Percentiles rank a stretch among this genome's conserved stretches.
phyloP scores from a whole-genome alignment of 1,284 basidiomycete genomes.

The Cryptococcus deneoformans region DNA sequence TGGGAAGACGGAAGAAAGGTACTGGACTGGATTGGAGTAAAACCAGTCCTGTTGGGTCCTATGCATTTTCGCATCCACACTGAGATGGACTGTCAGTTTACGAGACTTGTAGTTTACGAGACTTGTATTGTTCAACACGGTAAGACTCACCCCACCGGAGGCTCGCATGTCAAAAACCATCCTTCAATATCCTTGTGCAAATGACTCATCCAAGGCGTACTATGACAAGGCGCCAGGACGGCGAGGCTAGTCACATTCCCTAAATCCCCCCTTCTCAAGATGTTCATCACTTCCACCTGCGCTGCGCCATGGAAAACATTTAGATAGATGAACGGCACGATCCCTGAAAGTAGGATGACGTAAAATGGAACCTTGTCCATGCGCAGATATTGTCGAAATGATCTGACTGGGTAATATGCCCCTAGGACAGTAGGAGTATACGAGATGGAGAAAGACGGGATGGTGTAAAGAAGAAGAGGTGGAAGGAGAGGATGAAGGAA shows the following conservation, averaged over 20 bases:
- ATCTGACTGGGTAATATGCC: conserved; percentile 5
- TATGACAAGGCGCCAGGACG: conserved; percentile 95
- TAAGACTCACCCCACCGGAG: conserved; percentile 66
- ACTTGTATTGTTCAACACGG: too few relatives aligned
- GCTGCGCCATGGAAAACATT: conserved; percentile 69
- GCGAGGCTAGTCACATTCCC: conserved; percentile 58
- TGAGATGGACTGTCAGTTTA: not conserved
- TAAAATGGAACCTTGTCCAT: conserved; percentile 45
- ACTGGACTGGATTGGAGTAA: conserved; percentile 67
- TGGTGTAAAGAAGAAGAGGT: conserved; percentile 74
- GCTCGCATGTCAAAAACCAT: conserved; percentile 82
- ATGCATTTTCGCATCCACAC: conserved; percentile 24
- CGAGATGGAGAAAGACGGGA: conserved; percentile 64
- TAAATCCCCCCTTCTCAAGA: conserved; percentile 22
- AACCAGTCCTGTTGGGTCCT: conserved; percentile 7
- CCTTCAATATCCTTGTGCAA: conserved; percentile 67
- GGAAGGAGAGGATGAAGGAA: conserved; percentile 93
- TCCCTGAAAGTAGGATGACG: conserved; percentile 55
- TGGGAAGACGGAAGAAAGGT: conserved; percentile 61
- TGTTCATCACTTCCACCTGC: conserved; percentile 67
- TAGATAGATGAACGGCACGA: conserved; percentile 66
- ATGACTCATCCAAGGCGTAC: conserved; percentile 91
- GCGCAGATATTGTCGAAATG: conserved; percentile 39
- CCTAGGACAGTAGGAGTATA: conserved; percentile 44
- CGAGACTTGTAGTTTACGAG: not conserved